Conservation (phyloP, 2,329 filamentous ascomycete genomes). For the Phialocephala subalpina region DNA sequence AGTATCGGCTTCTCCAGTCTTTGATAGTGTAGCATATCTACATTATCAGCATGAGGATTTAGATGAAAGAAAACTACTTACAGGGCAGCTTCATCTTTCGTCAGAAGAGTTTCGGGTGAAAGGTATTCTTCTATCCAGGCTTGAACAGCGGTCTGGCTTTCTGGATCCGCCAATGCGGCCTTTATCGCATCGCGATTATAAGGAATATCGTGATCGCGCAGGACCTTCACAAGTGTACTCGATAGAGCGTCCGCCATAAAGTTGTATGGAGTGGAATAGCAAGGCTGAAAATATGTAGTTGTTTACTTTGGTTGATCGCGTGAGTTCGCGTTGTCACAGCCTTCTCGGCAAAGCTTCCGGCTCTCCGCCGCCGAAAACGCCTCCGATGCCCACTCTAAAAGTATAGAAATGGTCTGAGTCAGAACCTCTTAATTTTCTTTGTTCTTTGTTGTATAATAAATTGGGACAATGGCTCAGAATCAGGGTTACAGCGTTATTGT, state of each 20-base stretch:
- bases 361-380: slow-evolving; percentile 8
- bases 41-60: slow-evolving; percentile 16
- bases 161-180: slow-evolving; percentile 36
- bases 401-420: slow-evolving; percentile 17
- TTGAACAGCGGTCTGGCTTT: slow-evolving; percentile 37
- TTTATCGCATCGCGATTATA: slow-evolving; percentile 41
- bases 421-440: slow-evolving; percentile 11
- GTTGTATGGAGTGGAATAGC: slow-evolving; percentile 29
- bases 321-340: slow-evolving; percentile 21
- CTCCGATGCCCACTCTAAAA: slow-evolving; percentile 19
- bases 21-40: slow-evolving; percentile 61
- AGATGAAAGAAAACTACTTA: slow-evolving; percentile 41
- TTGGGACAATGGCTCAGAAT: slow-evolving; percentile 29
- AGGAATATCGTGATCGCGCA: slow-evolving; percentile 42
- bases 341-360: slow-evolving; percentile 20
- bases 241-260: slow-evolving; percentile 31
- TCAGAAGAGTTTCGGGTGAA: slow-evolving; percentile 59
- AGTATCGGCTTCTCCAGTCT: slow-evolving; percentile 55
- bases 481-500: slow-evolving; percentile 13
- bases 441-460: background rate
- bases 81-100: slow-evolving; percentile 61
- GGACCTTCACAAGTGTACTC: slow-evolving; percentile 35
- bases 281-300: slow-evolving; percentile 34
- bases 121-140: slow-evolving; percentile 61
- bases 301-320: slow-evolving; percentile 17